Evolutionary conservation across 2,329 filamentous ascomycete species (phyloP), one percentile per base, ranked within the genome.

Genomic region (Talaromyces piceae): DNA sequence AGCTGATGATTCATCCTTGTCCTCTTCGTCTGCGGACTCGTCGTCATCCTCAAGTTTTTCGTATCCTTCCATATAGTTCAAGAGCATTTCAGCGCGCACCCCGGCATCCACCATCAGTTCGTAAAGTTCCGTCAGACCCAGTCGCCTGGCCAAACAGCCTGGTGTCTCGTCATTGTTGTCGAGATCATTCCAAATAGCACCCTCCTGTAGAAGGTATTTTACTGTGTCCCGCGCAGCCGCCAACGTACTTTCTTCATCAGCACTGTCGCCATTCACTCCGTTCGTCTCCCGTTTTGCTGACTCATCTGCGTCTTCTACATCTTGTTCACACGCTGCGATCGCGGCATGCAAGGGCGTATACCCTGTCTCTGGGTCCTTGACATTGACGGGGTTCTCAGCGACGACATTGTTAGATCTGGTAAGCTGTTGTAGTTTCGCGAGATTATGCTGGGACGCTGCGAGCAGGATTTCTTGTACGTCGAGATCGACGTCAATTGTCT

Each of bases 181-280:
- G 51, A 97, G 75, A 66, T 96, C 91, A 72, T 98, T 98, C 93
- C 93, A 98, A 59, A 97, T 96, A 9, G 89, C 93, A 27, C 93
- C 93, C 59, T 87, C 86, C 62, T 91, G 79, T 54, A 97, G 82
- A 6, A 97, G 77, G 63, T 93, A 80, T 58, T 81, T 79, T 4
- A 96, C 74, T 0, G 85, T 84, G 48, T 83, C 80, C 50, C 79
- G 77, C 2, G 83, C 87, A 33, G 80, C 79, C 44, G 83, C 79
- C 27, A 86, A 63, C 18, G 60, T 47, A 11, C 62, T 60, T 12
- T 61, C 45, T 18, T 63, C 56, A 25, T 61, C 59, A 16, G 20
- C 3, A 43, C 11, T 12, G 60, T 64, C 30, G 41, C 5, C 18
- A 7, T 25, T 39, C 45, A 31, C 44, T 26, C 20, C n/a, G 20